Evolutionary conservation across 345 rosid genomes (phyloP).

Genomic region (Populus deltoides): DNA sequence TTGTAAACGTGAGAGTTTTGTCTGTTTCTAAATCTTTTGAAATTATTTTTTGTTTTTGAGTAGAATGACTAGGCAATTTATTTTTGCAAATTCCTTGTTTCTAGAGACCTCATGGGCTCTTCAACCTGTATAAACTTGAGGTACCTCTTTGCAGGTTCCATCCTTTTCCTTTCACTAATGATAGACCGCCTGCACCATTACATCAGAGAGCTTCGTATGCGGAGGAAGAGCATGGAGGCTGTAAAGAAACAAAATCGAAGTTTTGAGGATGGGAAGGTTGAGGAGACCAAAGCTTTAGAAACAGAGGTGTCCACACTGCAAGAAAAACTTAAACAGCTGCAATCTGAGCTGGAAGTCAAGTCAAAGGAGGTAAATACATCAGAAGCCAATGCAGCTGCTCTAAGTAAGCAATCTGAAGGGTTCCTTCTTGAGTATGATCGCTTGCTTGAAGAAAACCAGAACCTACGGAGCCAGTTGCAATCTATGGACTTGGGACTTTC

Average conservation of each 20-base stretch:
- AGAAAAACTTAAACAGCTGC: slow-evolving; percentile 47
- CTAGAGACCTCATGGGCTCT: not conserved
- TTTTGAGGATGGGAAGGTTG: slow-evolving; percentile 58
- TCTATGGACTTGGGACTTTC: slow-evolving; percentile 56
- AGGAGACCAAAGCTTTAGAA: slow-evolving; percentile 57
- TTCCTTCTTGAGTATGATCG: slow-evolving; percentile 90
- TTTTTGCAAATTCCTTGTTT: slow-evolving; percentile 2
- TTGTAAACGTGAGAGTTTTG: not conserved
- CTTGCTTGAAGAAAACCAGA: slow-evolving; percentile 77
- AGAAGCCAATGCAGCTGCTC: slow-evolving; percentile 69
- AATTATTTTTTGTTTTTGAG: not conserved
- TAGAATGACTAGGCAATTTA: not conserved
- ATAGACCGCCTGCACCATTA: slow-evolving; percentile 86
- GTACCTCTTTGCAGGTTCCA: slow-evolving; percentile 55
- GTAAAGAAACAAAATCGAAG: slow-evolving; percentile 58
- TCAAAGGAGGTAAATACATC: slow-evolving; percentile 51
- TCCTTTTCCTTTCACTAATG: slow-evolving; percentile 74
- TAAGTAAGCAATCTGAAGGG: slow-evolving; percentile 90
- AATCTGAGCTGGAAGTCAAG: slow-evolving; percentile 48
- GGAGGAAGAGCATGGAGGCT: slow-evolving; percentile 81
- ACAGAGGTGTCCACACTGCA: slow-evolving; percentile 43
- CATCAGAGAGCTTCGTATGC: slow-evolving; percentile 73
- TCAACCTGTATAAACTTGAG: slow-evolving; percentile 10
- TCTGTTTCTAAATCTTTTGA: not conserved
- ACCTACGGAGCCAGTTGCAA: slow-evolving; percentile 58